phyloP scores from a whole-genome alignment of 75 land plant genomes.

The Azolla pinnata region DNA sequence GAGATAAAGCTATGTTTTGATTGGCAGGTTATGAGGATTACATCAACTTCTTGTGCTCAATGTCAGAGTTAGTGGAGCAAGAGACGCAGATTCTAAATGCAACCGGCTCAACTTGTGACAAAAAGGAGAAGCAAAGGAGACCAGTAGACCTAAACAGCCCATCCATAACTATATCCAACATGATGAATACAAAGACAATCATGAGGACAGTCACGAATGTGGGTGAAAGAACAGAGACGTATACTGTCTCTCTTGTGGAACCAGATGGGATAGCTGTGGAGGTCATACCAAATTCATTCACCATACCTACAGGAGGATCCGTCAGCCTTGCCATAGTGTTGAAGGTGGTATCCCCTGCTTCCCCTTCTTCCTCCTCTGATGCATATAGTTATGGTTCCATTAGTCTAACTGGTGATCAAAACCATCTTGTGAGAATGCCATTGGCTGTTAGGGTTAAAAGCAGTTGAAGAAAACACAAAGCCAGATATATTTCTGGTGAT shows the following conservation, averaged over 20 bases:
- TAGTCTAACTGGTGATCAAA: constrained; percentile 51
- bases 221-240: constrained; percentile 23
- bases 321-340: constrained; percentile 40
- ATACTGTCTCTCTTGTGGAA: constrained; percentile 24
- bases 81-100: constrained; percentile 35
- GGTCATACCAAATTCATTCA: constrained; percentile 47
- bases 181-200: constrained; percentile 29
- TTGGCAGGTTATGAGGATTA: constrained; percentile 65
- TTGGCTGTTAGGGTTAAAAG: constrained; percentile 26
- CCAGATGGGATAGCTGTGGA: constrained; percentile 42
- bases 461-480: not conserved
- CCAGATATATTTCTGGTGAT: too few relatives aligned
- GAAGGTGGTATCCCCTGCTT: too few relatives aligned
- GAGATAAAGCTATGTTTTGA: not conserved
- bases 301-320: constrained; percentile 33
- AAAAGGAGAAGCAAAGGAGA: constrained; percentile 21
- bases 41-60: constrained; percentile 63
- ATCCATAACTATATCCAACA: constrained; percentile 46
- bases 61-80: constrained; percentile 47
- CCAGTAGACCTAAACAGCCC: constrained; percentile 68
- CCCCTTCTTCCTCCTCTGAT: constrained; percentile 44
- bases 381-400: constrained; percentile 61
- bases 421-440: constrained; percentile 73
- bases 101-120: constrained; percentile 38
- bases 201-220: constrained; percentile 69